Conservation (phyloP, 805 yeast species). For the Myxozyma vanderwaltii region DNA sequence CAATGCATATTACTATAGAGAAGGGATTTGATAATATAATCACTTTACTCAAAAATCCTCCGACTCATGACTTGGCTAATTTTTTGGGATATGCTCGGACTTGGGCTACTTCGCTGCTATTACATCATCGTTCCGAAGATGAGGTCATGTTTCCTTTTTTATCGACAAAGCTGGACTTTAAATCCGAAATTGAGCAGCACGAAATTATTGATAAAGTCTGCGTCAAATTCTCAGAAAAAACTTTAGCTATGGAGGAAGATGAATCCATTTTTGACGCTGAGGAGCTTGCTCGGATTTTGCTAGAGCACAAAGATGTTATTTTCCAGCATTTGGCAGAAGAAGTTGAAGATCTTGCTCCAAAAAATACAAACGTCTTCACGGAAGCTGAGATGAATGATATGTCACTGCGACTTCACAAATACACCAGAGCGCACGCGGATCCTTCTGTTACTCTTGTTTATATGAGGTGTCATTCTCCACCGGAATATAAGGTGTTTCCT, state of each 20-base stretch:
- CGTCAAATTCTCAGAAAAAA: background rate
- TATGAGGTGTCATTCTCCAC: conserved; percentile 19
- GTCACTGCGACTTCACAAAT: background rate
- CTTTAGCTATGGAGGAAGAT: conserved; percentile 5
- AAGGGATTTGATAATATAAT: conserved; percentile 10
- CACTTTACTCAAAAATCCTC: conserved; percentile 9
- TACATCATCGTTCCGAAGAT: conserved; percentile 18
- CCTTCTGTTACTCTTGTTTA: conserved; percentile 7
- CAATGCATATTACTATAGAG: conserved; percentile 15
- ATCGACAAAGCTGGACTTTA: conserved; percentile 8
- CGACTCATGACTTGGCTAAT: conserved; percentile 6
- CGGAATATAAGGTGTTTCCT: conserved; percentile 15
- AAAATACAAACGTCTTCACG: conserved; percentile 5
- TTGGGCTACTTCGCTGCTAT: conserved; percentile 11
- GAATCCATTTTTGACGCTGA: conserved; percentile 7
- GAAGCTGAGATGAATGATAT: conserved; percentile 6
- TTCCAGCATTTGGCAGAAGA: conserved; percentile 16
- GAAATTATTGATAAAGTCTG: conserved; percentile 3
- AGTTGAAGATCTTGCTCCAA: conserved; percentile 17
- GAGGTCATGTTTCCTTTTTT: conserved; percentile 17
- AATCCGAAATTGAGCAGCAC: conserved; percentile 12
- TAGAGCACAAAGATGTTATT: conserved; percentile 6
- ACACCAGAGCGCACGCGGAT: conserved; percentile 7
- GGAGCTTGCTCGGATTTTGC: conserved; percentile 1
- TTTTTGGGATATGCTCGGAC: conserved; percentile 19